phyloP scores from a whole-genome alignment of 2,329 filamentous ascomycete species.

The Colletotrichum nymphaeae region DNA sequence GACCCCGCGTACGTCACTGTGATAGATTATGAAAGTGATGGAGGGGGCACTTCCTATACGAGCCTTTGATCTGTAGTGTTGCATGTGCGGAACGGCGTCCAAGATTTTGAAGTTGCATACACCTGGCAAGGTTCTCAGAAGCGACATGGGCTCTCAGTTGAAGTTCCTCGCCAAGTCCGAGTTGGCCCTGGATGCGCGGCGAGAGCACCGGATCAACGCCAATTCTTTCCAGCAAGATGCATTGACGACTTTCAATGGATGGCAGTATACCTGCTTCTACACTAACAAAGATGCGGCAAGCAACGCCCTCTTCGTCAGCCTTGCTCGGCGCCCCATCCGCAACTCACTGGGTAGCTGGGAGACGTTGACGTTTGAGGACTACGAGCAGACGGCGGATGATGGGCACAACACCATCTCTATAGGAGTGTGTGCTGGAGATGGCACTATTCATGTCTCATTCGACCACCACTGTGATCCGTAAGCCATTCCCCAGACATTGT shows the following conservation, averaged over 20 bases:
- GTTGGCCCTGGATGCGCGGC: constrained; percentile 20
- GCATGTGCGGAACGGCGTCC: not conserved
- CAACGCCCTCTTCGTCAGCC: constrained; percentile 12
- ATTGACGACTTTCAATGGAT: constrained; percentile 29
- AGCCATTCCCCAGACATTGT: not conserved
- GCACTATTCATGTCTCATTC: constrained; percentile 28
- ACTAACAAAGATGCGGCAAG: constrained; percentile 15
- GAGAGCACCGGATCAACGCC: constrained; percentile 32
- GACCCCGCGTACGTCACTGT: constrained; percentile 22
- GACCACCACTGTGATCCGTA: constrained; percentile 34
- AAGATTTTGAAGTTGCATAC: not conserved
- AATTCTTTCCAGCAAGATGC: constrained; percentile 35
- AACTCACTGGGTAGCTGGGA: constrained; percentile 11
- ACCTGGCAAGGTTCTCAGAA: not conserved
- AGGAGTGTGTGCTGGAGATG: constrained; percentile 20
- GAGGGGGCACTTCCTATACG: not conserved
- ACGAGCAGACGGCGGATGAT: constrained; percentile 32
- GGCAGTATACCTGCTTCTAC: constrained; percentile 33
- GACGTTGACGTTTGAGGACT: constrained; percentile 22
- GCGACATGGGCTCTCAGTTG: not conserved
- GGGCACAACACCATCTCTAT: constrained; percentile 35
- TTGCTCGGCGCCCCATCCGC: constrained; percentile 18
- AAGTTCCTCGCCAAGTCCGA: constrained; percentile 15
- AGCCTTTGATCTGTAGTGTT: not conserved
- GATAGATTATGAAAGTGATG: not conserved